phyloP scores from a whole-genome alignment of 805 yeast genomes.

The Yarrowia osloensis region DNA sequence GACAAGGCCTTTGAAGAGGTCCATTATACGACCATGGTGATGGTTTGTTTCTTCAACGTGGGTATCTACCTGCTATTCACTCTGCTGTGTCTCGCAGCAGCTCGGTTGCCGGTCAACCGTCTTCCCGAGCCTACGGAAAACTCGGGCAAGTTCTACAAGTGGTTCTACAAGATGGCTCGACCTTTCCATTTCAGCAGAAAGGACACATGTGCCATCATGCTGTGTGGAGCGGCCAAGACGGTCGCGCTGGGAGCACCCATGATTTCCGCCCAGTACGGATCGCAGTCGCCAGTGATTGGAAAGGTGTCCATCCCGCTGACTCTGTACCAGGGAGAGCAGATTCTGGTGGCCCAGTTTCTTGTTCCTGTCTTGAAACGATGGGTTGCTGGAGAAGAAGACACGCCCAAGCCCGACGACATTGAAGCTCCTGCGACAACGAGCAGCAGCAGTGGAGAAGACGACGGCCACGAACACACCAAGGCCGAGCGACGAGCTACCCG shows the following conservation, averaged over 20 bases:
- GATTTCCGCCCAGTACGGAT: conserved; percentile 77
- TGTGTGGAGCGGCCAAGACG: conserved; percentile 91
- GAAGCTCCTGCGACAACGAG: background rate
- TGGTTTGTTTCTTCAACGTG: conserved; percentile 78
- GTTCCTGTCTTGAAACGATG: conserved; percentile 69
- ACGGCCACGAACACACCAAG: background rate
- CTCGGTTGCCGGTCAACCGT: conserved; percentile 46
- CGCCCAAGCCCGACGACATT: background rate
- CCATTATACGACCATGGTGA: conserved; percentile 65
- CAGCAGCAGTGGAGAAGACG: conserved; percentile 1
- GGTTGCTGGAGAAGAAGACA: conserved; percentile 45
- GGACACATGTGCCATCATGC: conserved; percentile 77
- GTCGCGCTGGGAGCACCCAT: conserved; percentile 89
- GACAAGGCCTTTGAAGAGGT: conserved; percentile 76
- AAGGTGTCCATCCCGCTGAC: conserved; percentile 78
- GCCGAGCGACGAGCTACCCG: background rate
- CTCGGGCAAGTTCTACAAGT: conserved; percentile 50
- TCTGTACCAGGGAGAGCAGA: conserved; percentile 84
- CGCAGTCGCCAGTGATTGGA: conserved; percentile 54
- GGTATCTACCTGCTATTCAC: conserved; percentile 82
- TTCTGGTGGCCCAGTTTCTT: conserved; percentile 72
- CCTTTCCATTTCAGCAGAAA: conserved; percentile 71
- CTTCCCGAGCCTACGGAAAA: conserved; percentile 49
- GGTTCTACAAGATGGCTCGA: conserved; percentile 47
- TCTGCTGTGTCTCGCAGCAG: conserved; percentile 55